phyloP scores from a whole-genome alignment of 768 basidiomycete genomes.

The Sutorius australiensis region DNA sequence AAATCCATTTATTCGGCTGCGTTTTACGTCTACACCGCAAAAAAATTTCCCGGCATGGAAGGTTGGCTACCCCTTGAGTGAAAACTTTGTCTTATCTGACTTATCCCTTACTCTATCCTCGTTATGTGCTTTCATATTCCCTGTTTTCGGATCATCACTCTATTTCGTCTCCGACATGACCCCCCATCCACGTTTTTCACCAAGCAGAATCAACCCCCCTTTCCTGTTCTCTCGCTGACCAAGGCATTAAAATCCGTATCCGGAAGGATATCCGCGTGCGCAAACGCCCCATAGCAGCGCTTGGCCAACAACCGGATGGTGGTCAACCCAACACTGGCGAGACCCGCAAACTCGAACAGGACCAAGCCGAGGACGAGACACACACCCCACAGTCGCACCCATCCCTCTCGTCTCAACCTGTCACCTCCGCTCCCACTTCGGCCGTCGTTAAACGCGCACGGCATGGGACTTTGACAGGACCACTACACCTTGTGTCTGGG shows the following conservation, averaged over 20 bases:
- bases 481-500: constrained; percentile 19
- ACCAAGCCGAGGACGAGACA: constrained; percentile 24
- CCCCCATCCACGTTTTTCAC: not conserved
- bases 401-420: constrained; percentile 9
- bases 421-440: not conserved
- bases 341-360: constrained; percentile 26
- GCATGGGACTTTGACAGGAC: constrained; percentile 25
- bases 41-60: constrained; percentile 97
- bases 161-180: constrained; percentile 13
- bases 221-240: constrained; percentile 89
- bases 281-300: constrained; percentile 54
- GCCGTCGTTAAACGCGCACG: constrained; percentile 25
- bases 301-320: constrained; percentile 19
- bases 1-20: constrained; percentile 84
- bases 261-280: constrained; percentile 87
- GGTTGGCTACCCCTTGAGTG: constrained; percentile 42
- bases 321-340: constrained; percentile 9
- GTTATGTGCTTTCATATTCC: constrained; percentile 12
- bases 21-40: constrained; percentile 94
- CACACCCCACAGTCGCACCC: constrained; percentile 10
- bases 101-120: constrained; percentile 8
- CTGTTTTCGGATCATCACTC: constrained; percentile 19
- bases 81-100: constrained; percentile 22
- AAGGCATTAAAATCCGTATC: constrained; percentile 93
- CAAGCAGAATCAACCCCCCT: constrained; percentile 77